Percentiles rank a stretch among this genome's conserved stretches.
Conservation (phyloP, 306 rosid genomes). For the Rosa multiflora region DNA sequence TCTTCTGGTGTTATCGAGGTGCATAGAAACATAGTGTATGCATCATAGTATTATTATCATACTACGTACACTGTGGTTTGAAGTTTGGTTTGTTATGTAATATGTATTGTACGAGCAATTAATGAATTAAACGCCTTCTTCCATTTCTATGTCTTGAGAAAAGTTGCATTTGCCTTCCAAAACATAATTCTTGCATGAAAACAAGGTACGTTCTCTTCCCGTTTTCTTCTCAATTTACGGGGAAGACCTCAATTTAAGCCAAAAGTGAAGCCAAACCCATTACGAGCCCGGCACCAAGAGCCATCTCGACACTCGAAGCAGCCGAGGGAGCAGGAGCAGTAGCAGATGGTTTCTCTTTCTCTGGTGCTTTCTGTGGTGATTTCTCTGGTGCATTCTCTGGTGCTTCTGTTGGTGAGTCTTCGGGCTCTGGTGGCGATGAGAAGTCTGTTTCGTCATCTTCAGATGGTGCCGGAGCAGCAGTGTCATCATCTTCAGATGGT, state of each 20-base stretch:
- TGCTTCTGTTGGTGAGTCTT: not conserved
- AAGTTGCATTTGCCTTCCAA: not conserved
- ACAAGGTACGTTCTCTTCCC: not conserved
- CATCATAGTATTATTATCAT: no score
- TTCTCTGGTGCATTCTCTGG: not conserved
- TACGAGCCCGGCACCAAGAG: not conserved
- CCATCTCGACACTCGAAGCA: slow-evolving; percentile 7
- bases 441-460: not conserved
- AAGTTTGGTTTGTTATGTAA: no score
- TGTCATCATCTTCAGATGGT: not conserved
- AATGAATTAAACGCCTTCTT: not conserved
- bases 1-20: no score
- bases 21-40: no score
- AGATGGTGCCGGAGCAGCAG: not conserved
- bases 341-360: not conserved
- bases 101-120: not conserved
- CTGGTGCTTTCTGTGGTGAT: not conserved
- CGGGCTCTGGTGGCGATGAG: slow-evolving; percentile 11
- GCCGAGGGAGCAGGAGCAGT: not conserved
- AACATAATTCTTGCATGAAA: not conserved
- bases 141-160: not conserved
- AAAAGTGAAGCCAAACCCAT: slow-evolving; percentile 16
- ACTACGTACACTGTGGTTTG: no score
- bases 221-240: not conserved
- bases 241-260: not conserved